These are phyloP conservation scores for Rubia balearica DNA, from an alignment of 305 asterid genomes.

Conservation along the genomic window DNA sequence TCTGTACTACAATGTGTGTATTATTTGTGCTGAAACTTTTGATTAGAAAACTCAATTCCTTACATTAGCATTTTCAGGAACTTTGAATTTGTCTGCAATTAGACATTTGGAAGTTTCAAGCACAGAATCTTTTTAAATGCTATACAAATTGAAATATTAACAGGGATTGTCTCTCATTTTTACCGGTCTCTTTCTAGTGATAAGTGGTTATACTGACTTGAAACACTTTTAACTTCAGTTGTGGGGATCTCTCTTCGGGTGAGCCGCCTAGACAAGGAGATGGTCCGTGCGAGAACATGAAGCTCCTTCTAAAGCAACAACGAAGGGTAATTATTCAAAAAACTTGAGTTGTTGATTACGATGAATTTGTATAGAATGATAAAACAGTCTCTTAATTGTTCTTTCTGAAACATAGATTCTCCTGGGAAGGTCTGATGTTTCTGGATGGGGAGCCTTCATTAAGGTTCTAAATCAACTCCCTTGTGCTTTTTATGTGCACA, in stretches of 20 bases:
- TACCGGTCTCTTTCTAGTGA: background rate
- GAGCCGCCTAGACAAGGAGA: slow-evolving; percentile 91
- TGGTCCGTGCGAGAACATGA: slow-evolving; percentile 94
- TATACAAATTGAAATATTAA: background rate
- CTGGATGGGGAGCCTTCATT: slow-evolving; percentile 99
- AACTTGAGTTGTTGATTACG: background rate
- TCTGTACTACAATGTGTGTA: background rate
- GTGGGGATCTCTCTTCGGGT: slow-evolving; percentile 62
- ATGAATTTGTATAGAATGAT: background rate
- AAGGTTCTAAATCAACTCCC: slow-evolving; percentile 39
- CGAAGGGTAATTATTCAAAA: slow-evolving; percentile 55
- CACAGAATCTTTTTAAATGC: background rate
- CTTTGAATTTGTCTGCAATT: background rate
- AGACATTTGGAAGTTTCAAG: background rate
- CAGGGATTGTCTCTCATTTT: background rate
- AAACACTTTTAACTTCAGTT: slow-evolving; percentile 39
- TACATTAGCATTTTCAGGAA: too few relatives aligned
- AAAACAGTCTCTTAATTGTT: slow-evolving; percentile 2
- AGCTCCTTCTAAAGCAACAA: slow-evolving; percentile 87
- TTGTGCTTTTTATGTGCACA: background rate
- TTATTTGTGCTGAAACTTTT: background rate
- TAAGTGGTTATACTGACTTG: background rate
- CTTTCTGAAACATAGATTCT: slow-evolving; percentile 50
- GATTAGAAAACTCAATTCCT: background rate
- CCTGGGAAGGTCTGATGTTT: slow-evolving; percentile 77